Evolutionary conservation across 169 alveolate genomes (phyloP).

Genomic region (Theileria parva): DNA sequence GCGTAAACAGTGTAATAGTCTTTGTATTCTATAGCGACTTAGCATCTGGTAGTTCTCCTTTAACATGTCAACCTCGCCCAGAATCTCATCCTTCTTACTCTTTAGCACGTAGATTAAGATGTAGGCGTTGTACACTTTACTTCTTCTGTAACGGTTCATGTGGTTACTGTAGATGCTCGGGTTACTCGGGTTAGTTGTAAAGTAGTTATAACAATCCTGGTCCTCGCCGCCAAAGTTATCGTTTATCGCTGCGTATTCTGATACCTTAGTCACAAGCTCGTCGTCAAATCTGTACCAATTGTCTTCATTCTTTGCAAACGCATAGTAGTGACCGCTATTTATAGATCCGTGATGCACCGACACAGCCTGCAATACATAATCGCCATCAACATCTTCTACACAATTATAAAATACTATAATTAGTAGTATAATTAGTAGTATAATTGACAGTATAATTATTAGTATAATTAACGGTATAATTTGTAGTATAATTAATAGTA

Average conservation of each 20-base stretch:
- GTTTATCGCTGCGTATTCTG: conserved; percentile 84
- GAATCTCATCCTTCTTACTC: conserved; percentile 78
- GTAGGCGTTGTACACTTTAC: conserved; percentile 87
- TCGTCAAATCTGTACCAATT: conserved; percentile 93
- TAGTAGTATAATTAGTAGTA: conserved; percentile 21
- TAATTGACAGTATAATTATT: not conserved
- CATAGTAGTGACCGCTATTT: conserved; percentile 94
- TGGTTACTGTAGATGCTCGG: not conserved
- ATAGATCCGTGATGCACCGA: conserved; percentile 95
- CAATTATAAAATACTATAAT: too few relatives aligned
- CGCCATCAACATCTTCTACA: conserved; percentile 64
- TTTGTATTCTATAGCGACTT: conserved; percentile 70
- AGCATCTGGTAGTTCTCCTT: conserved; percentile 78
- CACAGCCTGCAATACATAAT: conserved; percentile 89
- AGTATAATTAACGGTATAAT: not conserved
- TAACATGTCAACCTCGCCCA: conserved; percentile 80
- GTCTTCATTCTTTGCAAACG: conserved; percentile 81
- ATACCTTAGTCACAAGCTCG: conserved; percentile 84
- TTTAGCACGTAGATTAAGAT: conserved; percentile 91
- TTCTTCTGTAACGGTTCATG: conserved; percentile 57
- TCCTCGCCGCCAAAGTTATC: conserved; percentile 90
- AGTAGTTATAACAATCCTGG: conserved; percentile 77
- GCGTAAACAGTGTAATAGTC: conserved; percentile 64
- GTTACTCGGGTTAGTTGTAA: conserved; percentile 56
- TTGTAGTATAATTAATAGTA: too few relatives aligned